Evolutionary conservation across 1,284 basidiomycete species (phyloP), one percentile per base, ranked within the genome.

Genomic region (Leccinum solheimii): DNA sequence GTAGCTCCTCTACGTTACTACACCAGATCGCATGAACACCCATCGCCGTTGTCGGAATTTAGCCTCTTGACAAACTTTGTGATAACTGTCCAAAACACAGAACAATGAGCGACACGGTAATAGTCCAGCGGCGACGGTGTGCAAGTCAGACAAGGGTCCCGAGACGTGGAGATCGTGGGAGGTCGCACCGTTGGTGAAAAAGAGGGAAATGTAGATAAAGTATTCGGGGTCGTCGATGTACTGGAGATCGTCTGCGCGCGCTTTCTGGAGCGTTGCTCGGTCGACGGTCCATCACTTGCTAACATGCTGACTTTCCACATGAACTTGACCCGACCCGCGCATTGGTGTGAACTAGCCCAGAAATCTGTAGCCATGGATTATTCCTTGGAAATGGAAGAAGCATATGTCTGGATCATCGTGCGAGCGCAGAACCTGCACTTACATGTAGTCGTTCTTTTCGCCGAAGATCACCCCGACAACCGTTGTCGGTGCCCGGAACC

Each of bases 201-300:
- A 95, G 60, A 97, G 91, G 48, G 85, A 83, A 53, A 96, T 80
- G 70, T 93, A 90, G 53, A 89, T 87, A 61, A 96, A 80, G 69
- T 90, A 80, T 60, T 91, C 86, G 5, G 86, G 82, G 59, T 88
- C 85, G 23, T 88, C 87, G 48, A 92, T 88, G 73, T 94, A 94
- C 59, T 83, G 82, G 59, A 90, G 74, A 72, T 97, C 95, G 57
- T 90, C 83, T 2, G 81, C 76, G 32, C 93, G 86, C 16, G 94
- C 88, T 64, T 85, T 81, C 59, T 80, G 80, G 55, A 95, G 76
- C 0, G 88, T 86, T 21, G 85, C 82, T 19, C 92, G 84, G 74
- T 95, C 91, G 43, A 95, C 82, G 36, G 95, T 83, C 92, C 95
- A 97, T 70, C 93, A 83, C 77, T 91, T 93, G 78, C 92, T 94